Base-by-base conservation (phyloP, 805 yeast species). In the Saturnispora zaruensis region DNA sequence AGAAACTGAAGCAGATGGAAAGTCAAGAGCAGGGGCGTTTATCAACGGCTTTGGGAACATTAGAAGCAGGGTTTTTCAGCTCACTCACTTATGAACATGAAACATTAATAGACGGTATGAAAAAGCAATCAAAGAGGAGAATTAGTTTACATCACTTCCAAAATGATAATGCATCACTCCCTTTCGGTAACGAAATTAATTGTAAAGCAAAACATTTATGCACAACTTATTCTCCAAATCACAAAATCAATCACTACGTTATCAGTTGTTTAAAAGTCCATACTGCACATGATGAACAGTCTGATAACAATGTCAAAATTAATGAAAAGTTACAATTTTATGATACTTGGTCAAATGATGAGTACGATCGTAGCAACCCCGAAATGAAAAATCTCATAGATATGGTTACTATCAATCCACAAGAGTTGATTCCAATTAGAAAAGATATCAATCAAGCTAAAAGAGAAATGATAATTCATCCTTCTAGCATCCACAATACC, bases 381-480 rank as follows among this genome's bases (percentile, higher is more conserved):
- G 68, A 67, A 8, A 74, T 78, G 51, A 77, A 79, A 33, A 77
- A 72, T 63, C 52, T 57, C 4, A 75, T 73, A 60, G 66, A 76
- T 52, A 60, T 72, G 57, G 53, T 63, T 9, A 64, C 69, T 5
- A 65, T 75, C n/a, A 76, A 77, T 50, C 77, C 81, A 3, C 63
- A 63, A 24, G 67, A 74, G 55, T 73, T 82, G 50, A 73, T 72
- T 54, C 72, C 71, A 46, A 79, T 85, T 55, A 79, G 86, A 62
- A 66, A 68, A 37, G 91, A 85, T 60, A 63, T 85, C 57, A 85
- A 85, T 59, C 67, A 71, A 24, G 84, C 68, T 66, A 85, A 85
- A 61, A 54, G 51, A 28, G 83, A 78, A 50, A 85, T 85, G 95
- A 64, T 69, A 36, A 84, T 85, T 33, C 88, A 85, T 62, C 81